Conservation (phyloP, 805 yeast genomes). For the Yamadazyma nakazawae region DNA sequence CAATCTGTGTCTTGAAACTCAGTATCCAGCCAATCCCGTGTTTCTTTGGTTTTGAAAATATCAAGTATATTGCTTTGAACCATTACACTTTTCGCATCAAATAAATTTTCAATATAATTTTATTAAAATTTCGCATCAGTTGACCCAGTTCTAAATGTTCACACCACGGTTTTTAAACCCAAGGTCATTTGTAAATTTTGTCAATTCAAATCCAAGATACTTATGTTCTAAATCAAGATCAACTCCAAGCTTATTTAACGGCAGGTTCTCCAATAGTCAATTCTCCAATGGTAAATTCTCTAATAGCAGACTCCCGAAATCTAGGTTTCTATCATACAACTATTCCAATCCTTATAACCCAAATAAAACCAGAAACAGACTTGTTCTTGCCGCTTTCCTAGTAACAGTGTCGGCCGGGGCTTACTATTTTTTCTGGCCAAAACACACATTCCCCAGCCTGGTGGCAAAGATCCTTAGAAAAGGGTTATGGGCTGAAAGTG, state of each 20-base stretch:
- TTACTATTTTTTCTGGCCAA: constrained; percentile 57
- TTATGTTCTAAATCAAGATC: no score
- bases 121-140: neutral
- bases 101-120: no score
- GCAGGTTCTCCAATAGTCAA: no score
- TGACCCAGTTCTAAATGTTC: no score
- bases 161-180: no score
- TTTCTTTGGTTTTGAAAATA: constrained; percentile 1
- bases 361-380: constrained; percentile 2
- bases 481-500: constrained; percentile 82
- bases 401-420: neutral
- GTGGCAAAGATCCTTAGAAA: constrained; percentile 72
- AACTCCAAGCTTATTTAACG: no score
- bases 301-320: no score
- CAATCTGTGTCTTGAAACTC: constrained; percentile 21
- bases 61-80: constrained; percentile 14
- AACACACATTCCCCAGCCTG: constrained; percentile 60
- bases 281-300: no score
- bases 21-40: neutral
- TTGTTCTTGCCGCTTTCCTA: neutral
- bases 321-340: constrained; percentile 8
- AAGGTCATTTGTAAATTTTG: no score
- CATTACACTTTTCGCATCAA: constrained; percentile 4
- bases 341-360: constrained; percentile 11
- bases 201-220: no score